Conservation (phyloP, 2,329 filamentous ascomycete species). For the Talaromyces sp. region DNA sequence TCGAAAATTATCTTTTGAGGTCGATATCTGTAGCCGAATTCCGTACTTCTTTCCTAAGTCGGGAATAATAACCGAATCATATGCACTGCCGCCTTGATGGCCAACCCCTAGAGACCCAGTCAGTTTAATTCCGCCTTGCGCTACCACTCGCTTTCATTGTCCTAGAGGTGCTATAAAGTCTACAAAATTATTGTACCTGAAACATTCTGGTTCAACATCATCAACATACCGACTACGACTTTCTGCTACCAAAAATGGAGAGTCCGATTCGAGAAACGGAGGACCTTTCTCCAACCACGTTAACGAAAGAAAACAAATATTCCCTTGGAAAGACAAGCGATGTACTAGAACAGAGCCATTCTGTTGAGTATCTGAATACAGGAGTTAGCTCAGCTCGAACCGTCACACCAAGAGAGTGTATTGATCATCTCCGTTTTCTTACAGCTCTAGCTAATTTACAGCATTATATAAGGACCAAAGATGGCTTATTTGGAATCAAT, state of each 20-base stretch:
- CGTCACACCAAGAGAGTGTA: constrained; percentile 44
- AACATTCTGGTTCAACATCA: neutral
- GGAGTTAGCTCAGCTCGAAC: neutral
- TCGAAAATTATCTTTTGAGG: neutral
- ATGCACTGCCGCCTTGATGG: neutral
- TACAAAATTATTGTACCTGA: neutral
- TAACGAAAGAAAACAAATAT: too few species aligned
- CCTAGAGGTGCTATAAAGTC: neutral
- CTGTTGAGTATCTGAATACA: neutral
- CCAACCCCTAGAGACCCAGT: neutral
- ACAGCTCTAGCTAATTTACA: constrained; percentile 63
- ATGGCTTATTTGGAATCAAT: constrained; percentile 57
- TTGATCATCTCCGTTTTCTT: constrained; percentile 71
- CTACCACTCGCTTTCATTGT: neutral
- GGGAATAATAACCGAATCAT: neutral
- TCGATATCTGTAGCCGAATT: neutral
- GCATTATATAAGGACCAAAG: constrained; percentile 54
- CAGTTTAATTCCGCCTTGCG: neutral
- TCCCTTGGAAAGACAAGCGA: neutral
- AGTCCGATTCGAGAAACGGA: neutral
- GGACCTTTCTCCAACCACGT: neutral
- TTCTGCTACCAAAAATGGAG: neutral
- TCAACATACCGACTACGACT: neutral
- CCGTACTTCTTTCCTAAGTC: neutral
- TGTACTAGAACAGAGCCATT: neutral